These are phyloP conservation scores for Solanum virginianum DNA, from an alignment of 257 asterid species.

Conservation along the genomic window DNA sequence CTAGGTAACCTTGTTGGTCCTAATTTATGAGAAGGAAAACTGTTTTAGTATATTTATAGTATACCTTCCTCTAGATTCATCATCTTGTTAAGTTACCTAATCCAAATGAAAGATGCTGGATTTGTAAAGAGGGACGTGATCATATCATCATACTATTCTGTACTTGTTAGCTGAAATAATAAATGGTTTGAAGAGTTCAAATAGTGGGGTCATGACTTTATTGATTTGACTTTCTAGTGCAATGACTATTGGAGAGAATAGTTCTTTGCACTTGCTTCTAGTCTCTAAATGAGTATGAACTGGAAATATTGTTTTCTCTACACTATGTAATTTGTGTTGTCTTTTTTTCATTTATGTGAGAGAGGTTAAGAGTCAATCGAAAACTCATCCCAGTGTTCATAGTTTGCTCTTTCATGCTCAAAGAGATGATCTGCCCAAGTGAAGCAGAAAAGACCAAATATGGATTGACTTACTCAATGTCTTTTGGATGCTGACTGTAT, in stretches of 20 bases:
- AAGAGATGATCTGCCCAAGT: conserved; percentile 15
- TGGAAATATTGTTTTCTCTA: no score
- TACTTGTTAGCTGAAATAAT: no score
- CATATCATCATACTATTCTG: no score
- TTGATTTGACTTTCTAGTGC: neutral
- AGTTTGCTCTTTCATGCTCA: neutral
- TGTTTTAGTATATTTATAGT: no score
- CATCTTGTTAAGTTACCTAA: no score
- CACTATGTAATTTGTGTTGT: no score
- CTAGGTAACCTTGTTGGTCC: no score
- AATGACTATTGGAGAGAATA: neutral
- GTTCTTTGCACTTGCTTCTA: neutral
- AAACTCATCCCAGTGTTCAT: neutral
- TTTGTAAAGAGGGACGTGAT: no score
- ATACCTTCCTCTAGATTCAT: no score
- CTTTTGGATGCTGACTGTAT: conserved; percentile 25
- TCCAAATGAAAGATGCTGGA: no score
- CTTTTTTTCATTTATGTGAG: neutral
- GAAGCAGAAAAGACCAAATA: conserved; percentile 23
- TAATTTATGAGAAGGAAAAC: no score
- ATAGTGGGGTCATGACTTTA: neutral
- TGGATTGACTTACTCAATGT: conserved; percentile 5
- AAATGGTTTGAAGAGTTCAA: no score
- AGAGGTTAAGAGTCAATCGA: neutral
- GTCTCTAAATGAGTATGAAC: neutral